Evolutionary conservation across 2,329 filamentous ascomycete species (phyloP).

Genomic region (Bipolaris victoriae): DNA sequence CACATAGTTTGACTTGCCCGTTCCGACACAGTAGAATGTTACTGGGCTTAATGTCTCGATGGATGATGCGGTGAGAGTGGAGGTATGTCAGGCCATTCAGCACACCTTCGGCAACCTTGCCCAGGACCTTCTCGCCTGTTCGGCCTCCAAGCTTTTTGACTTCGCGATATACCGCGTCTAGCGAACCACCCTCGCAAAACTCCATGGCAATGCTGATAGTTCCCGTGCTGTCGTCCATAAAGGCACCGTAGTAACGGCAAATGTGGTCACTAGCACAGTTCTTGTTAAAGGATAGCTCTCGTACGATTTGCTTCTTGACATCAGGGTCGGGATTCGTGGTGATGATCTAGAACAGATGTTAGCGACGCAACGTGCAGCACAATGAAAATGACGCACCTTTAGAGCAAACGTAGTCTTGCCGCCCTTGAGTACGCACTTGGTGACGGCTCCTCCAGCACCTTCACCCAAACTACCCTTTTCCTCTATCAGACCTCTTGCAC

Average conservation of each 20-base stretch:
- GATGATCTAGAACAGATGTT: conserved; percentile 68
- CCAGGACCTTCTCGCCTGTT: conserved; percentile 95
- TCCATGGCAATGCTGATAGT: conserved; percentile 99
- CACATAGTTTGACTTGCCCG: conserved; percentile 95
- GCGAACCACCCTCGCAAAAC: conserved; percentile 93
- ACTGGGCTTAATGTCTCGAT: conserved; percentile 97
- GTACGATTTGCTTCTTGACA: conserved; percentile 97
- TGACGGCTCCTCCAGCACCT: conserved; percentile 94
- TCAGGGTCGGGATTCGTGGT: conserved; percentile 97
- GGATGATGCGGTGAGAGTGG: conserved; percentile 94
- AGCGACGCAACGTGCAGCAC: conserved; percentile 8
- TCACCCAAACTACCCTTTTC: conserved; percentile 91
- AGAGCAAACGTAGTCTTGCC: conserved; percentile 95
- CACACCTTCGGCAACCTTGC: conserved; percentile 95
- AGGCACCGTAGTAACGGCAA: conserved; percentile 96
- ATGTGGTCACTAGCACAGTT: conserved; percentile 95
- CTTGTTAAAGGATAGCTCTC: conserved; percentile 97
- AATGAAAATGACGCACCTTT: conserved; percentile 67
- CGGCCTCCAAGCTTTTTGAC: conserved; percentile 93
- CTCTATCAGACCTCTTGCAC: conserved; percentile 82
- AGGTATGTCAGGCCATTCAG: conserved; percentile 93
- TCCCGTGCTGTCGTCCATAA: conserved; percentile 92
- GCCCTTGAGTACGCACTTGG: conserved; percentile 83
- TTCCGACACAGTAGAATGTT: conserved; percentile 90
- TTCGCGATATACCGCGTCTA: conserved; percentile 97